Conservation (phyloP, 805 yeast species). For the Candida incommunis region DNA sequence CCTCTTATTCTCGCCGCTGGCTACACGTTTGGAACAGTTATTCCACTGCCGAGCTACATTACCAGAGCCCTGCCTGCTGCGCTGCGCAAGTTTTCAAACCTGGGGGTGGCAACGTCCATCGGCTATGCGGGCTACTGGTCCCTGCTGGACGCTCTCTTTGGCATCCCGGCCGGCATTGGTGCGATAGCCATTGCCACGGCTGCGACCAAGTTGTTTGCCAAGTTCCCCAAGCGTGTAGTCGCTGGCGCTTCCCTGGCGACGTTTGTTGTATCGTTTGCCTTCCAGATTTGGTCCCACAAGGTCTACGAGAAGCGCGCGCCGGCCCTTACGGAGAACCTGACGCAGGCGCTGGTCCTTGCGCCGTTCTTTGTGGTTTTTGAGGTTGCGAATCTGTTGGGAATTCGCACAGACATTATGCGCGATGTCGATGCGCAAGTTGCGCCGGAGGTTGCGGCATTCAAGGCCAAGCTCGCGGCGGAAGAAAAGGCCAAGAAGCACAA, state of each 20-base stretch:
- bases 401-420: slow-evolving; percentile 34
- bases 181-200: slow-evolving; percentile 24
- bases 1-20: slow-evolving; percentile 58
- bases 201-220: slow-evolving; percentile 15
- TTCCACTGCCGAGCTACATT: slow-evolving; percentile 13
- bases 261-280: slow-evolving; percentile 55
- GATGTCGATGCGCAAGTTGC: slow-evolving; percentile 32
- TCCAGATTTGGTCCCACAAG: slow-evolving; percentile 71
- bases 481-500: neutral
- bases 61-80: slow-evolving; percentile 6
- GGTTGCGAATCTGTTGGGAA: slow-evolving; percentile 54
- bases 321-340: slow-evolving; percentile 66
- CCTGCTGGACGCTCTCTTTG: slow-evolving; percentile 37
- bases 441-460: slow-evolving; percentile 17
- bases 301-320: slow-evolving; percentile 72
- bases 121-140: slow-evolving; percentile 46
- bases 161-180: slow-evolving; percentile 24
- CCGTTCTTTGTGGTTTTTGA: slow-evolving; percentile 84
- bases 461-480: slow-evolving; percentile 8
- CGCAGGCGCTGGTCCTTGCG: slow-evolving; percentile 80
- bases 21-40: slow-evolving; percentile 25
- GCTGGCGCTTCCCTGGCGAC: slow-evolving; percentile 19
- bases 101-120: slow-evolving; percentile 33
- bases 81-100: slow-evolving; percentile 19
- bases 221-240: slow-evolving; percentile 18